These are phyloP conservation scores for Plasmodium ovale DNA, from an alignment of 169 alveolate species.

Conservation along the genomic window DNA sequence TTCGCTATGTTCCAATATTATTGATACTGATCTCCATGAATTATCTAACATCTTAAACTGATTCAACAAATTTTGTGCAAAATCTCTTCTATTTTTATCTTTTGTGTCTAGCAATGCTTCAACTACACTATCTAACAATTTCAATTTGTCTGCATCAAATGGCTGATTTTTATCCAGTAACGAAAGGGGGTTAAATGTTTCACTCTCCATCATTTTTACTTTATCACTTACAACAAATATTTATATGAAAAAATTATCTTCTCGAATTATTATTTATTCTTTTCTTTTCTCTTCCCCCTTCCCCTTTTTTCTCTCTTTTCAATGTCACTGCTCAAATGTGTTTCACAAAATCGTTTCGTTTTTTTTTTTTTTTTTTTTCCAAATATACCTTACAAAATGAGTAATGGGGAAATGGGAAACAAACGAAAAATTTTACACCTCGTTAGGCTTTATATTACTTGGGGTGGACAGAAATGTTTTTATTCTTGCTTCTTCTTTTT, in stretches of 20 bases:
- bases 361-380: background rate
- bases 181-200: conserved; percentile 83
- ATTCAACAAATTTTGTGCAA: conserved; percentile 90
- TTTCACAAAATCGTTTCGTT: background rate
- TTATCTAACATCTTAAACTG: conserved; percentile 91
- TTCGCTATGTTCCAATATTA: conserved; percentile 88
- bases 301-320: too few relatives aligned
- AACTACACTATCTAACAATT: conserved; percentile 88
- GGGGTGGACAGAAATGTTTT: too few relatives aligned
- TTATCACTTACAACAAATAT: too few relatives aligned
- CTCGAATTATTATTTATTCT: too few relatives aligned
- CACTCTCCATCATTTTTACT: conserved; percentile 70
- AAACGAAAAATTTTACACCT: too few relatives aligned
- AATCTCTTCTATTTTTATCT: conserved; percentile 86
- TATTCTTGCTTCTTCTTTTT: too few relatives aligned
- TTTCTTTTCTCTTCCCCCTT: too few relatives aligned
- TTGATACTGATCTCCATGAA: conserved; percentile 93
- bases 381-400: too few relatives aligned
- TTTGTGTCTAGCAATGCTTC: conserved; percentile 91
- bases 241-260: background rate
- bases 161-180: conserved; percentile 89
- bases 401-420: too few relatives aligned
- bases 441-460: too few relatives aligned
- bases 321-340: background rate
- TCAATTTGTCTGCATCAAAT: conserved; percentile 89